These are phyloP conservation scores for Silybum marianum DNA, from an alignment of 129 eudicot species.

Conservation along the genomic window DNA sequence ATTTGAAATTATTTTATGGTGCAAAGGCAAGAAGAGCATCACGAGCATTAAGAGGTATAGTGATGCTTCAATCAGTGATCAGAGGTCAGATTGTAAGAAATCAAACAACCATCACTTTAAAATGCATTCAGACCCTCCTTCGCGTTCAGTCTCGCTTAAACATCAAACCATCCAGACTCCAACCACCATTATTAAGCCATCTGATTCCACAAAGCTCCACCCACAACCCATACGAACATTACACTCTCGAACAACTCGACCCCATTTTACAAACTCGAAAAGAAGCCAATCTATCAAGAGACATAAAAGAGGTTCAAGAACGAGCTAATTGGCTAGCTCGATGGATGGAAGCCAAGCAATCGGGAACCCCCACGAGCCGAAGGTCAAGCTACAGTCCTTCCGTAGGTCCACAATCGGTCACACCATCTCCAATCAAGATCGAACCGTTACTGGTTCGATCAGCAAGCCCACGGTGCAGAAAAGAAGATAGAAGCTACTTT, in stretches of 20 bases:
- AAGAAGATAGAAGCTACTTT: slow-evolving; percentile 8
- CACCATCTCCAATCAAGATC: slow-evolving; percentile 41
- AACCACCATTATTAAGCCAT: slow-evolving; percentile 49
- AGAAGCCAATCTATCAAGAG: slow-evolving; percentile 32
- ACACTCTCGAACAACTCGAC: slow-evolving; percentile 58
- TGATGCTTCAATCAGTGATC: slow-evolving; percentile 71
- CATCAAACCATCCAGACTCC: slow-evolving; percentile 6
- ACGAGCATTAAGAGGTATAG: slow-evolving; percentile 59
- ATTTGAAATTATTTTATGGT: neutral
- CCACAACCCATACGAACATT: neutral
- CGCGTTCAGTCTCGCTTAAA: slow-evolving; percentile 60
- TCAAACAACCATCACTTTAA: slow-evolving; percentile 61
- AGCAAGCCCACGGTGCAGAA: slow-evolving; percentile 49
- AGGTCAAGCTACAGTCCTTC: slow-evolving; percentile 24
- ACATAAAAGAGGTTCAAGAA: slow-evolving; percentile 39
- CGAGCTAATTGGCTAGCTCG: slow-evolving; percentile 50
- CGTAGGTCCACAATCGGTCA: neutral
- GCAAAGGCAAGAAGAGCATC: slow-evolving; percentile 71
- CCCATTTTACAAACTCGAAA: slow-evolving; percentile 48
- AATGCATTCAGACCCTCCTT: slow-evolving; percentile 66
- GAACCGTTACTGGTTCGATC: slow-evolving; percentile 43
- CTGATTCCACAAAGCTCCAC: slow-evolving; percentile 11
- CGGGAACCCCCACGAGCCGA: slow-evolving; percentile 30
- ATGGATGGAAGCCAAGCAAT: slow-evolving; percentile 47
- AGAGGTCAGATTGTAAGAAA: slow-evolving; percentile 71